Evolutionary conservation across 2,329 filamentous ascomycete genomes (phyloP).

Genomic region (Talaromyces funiculosus): DNA sequence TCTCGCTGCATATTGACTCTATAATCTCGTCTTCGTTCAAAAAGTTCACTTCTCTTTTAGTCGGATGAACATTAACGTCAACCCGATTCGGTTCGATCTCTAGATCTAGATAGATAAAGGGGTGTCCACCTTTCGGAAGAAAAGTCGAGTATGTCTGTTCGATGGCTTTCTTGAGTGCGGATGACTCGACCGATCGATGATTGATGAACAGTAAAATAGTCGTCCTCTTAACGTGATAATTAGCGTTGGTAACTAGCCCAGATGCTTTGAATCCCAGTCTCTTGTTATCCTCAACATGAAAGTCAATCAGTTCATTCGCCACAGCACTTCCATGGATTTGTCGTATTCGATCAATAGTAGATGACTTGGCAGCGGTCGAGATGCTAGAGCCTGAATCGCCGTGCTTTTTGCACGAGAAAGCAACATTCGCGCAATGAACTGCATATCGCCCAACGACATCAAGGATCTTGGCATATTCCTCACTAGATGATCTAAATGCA

Average conservation of each 20-base stretch:
- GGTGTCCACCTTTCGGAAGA: conserved; percentile 87
- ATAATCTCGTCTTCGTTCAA: conserved; percentile 96
- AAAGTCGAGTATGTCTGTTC: conserved; percentile 87
- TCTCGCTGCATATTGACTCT: conserved; percentile 73
- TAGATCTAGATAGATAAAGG: conserved; percentile 86
- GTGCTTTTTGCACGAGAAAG: conserved; percentile 94
- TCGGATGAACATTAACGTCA: conserved; percentile 96
- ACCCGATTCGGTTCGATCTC: conserved; percentile 89
- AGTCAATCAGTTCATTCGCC: conserved; percentile 80
- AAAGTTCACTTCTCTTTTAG: conserved; percentile 94
- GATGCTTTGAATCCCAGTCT: conserved; percentile 73
- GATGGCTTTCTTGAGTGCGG: conserved; percentile 77
- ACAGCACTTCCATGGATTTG: conserved; percentile 80
- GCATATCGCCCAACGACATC: conserved; percentile 92
- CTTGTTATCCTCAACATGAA: conserved; percentile 64
- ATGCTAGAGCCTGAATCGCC: conserved; percentile 80
- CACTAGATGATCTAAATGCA: conserved; percentile 84
- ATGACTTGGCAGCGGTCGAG: conserved; percentile 68
- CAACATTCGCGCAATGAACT: conserved; percentile 83
- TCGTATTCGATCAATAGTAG: conserved; percentile 74
- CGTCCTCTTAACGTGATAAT: conserved; percentile 88
- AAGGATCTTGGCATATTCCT: conserved; percentile 97
- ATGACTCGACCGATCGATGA: conserved; percentile 86
- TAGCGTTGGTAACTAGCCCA: conserved; percentile 84
- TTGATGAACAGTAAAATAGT: conserved; percentile 91